These are phyloP conservation scores for Stephanodiscus minutulus DNA, from an alignment of 108 stramenopile species.

Conservation along the genomic window DNA sequence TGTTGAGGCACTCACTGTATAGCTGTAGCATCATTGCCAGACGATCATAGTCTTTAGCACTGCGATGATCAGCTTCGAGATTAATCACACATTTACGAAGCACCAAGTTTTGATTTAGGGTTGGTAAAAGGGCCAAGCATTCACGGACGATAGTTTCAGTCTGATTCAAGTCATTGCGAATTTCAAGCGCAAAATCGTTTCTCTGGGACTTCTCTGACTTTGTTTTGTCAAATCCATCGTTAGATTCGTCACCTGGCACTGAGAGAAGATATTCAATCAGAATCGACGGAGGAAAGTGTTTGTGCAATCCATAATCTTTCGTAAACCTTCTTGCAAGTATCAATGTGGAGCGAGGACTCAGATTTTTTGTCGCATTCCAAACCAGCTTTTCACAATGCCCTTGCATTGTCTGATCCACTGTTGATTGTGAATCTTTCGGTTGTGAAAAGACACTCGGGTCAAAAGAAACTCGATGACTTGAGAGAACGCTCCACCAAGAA, in stretches of 20 bases:
- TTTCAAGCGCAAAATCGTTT: conserved; percentile 21
- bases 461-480: conserved; percentile 57
- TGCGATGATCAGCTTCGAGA: conserved; percentile 34
- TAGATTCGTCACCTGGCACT: conserved; percentile 11
- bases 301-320: conserved; percentile 26
- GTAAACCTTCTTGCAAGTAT: conserved; percentile 42
- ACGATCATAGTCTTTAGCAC: conserved; percentile 65
- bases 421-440: conserved; percentile 42
- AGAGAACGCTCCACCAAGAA: conserved; percentile 70
- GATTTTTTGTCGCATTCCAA: conserved; percentile 28
- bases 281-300: conserved; percentile 27
- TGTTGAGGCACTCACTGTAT: conserved; percentile 57
- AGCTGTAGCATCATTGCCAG: conserved; percentile 55
- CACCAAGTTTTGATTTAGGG: conserved; percentile 40
- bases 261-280: conserved; percentile 46
- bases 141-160: conserved; percentile 36
- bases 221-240: background rate
- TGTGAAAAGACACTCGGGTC: conserved; percentile 59
- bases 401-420: conserved; percentile 18
- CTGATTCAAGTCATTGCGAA: conserved; percentile 43
- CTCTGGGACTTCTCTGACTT: background rate
- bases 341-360: conserved; percentile 16
- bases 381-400: conserved; percentile 39
- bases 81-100: conserved; percentile 51
- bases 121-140: conserved; percentile 42